phyloP scores from a whole-genome alignment of 306 rosid genomes.

The Pyrus bretschneideri region DNA sequence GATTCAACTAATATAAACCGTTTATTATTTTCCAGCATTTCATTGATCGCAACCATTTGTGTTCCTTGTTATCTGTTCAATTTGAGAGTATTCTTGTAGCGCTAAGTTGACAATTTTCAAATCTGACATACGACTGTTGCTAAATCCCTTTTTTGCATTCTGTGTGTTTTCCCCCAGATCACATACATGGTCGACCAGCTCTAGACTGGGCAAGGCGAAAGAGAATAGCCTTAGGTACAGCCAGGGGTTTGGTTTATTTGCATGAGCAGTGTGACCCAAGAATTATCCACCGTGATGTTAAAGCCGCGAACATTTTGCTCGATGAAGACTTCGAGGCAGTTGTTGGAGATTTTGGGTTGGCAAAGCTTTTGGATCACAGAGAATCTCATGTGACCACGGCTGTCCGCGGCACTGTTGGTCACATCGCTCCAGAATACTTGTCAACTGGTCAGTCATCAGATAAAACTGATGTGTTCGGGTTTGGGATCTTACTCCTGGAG shows the following conservation, averaged over 20 bases:
- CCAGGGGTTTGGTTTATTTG: constrained; percentile 90
- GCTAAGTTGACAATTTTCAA: neutral
- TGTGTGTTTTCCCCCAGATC: constrained; percentile 45
- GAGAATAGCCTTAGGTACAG: constrained; percentile 94
- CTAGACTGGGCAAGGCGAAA: constrained; percentile 86
- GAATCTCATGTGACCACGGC: constrained; percentile 98
- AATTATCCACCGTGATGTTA: constrained; percentile 95
- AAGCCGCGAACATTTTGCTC: constrained; percentile 92
- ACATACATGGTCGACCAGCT: constrained; percentile 67
- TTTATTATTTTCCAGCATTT: neutral
- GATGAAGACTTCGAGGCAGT: constrained; percentile 96
- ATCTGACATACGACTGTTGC: neutral
- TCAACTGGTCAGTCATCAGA: constrained; percentile 96
- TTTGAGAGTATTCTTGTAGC: neutral
- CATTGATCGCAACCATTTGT: neutral
- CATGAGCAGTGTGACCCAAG: constrained; percentile 98
- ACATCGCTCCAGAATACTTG: constrained; percentile 93
- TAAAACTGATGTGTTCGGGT: constrained; percentile 96
- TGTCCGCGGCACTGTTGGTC: constrained; percentile 97
- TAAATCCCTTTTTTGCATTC: neutral
- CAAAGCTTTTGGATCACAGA: constrained; percentile 92
- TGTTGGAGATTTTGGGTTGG: constrained; percentile 97
- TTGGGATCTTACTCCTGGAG: constrained; percentile 91
- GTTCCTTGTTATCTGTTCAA: neutral
- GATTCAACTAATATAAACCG: neutral